phyloP scores from a whole-genome alignment of 495 filamentous ascomycete genomes.

The Aspergillus sparsus region DNA sequence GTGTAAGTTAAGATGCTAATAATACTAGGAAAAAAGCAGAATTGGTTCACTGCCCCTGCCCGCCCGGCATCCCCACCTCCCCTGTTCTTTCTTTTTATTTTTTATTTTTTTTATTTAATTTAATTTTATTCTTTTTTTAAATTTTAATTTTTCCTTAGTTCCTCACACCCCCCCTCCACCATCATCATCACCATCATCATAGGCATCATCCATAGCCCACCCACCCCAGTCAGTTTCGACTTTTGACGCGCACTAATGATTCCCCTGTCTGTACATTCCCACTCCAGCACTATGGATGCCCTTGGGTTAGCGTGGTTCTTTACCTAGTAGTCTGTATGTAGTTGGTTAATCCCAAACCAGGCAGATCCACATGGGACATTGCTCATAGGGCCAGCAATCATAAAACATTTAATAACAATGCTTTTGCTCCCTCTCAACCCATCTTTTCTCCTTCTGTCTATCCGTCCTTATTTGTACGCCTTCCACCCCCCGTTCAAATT shows the following conservation, averaged over 20 bases:
- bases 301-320: conserved; percentile 22
- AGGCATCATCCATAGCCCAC: conserved; percentile 24
- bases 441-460: neutral
- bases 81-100: conserved; percentile 17
- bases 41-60: conserved; percentile 26
- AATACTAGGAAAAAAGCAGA: conserved; percentile 14
- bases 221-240: conserved; percentile 27
- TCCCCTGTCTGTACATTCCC: conserved; percentile 23
- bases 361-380: conserved; percentile 26
- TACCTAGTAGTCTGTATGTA: conserved; percentile 20
- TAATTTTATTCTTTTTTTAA: conserved; percentile 19
- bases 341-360: conserved; percentile 25
- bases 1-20: conserved; percentile 18
- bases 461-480: conserved; percentile 16
- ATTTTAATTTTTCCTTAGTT: conserved; percentile 26
- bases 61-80: conserved; percentile 20
- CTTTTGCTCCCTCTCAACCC: conserved; percentile 31
- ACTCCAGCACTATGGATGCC: conserved; percentile 22
- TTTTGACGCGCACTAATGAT: conserved; percentile 23
- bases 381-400: conserved; percentile 33
- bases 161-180: conserved; percentile 19
- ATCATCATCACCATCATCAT: conserved; percentile 25
- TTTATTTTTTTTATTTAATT: conserved; percentile 13
- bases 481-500: conserved; percentile 3
- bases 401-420: conserved; percentile 36